Percentiles rank a stretch among this genome's conserved stretches.
phyloP scores from a whole-genome alignment of 352 stramenopile species.

The Phytophthora capsici region DNA sequence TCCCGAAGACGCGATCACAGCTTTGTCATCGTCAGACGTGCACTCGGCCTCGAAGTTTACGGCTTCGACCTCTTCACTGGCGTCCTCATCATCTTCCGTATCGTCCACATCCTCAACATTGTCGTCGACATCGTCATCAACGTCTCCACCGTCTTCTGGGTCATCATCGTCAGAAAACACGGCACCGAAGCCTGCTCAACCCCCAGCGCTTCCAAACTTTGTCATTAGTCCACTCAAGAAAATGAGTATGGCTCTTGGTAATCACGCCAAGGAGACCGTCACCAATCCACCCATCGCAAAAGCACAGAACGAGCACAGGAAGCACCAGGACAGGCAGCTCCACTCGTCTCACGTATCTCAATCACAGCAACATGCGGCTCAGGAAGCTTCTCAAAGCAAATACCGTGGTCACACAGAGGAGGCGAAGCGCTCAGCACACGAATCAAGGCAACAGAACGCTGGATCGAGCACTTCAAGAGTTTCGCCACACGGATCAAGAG shows the following conservation, averaged over 20 bases:
- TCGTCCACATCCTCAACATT: constrained; percentile 29
- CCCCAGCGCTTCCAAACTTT: constrained; percentile 41
- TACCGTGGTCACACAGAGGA: constrained; percentile 43
- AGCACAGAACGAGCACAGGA: constrained; percentile 37
- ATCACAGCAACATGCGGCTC: constrained; percentile 21
- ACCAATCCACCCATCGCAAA: constrained; percentile 42
- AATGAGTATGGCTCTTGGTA: constrained; percentile 51
- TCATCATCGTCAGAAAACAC: constrained; percentile 8
- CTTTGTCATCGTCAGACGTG: constrained; percentile 29
- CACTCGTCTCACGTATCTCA: constrained; percentile 30
- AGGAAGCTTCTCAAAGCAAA: constrained; percentile 32
- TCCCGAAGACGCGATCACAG: constrained; percentile 44
- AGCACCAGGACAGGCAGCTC: constrained; percentile 31
- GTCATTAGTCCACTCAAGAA: constrained; percentile 66
- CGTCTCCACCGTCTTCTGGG: constrained; percentile 17
- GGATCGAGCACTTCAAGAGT: constrained; percentile 19
- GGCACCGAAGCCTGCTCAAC: constrained; percentile 29
- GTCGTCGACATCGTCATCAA: constrained; percentile 26
- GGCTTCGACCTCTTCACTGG: constrained; percentile 31
- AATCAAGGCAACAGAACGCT: constrained; percentile 30
- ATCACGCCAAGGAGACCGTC: constrained; percentile 54
- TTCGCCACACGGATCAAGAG: constrained; percentile 27
- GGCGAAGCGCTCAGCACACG: constrained; percentile 43
- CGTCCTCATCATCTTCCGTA: constrained; percentile 35
- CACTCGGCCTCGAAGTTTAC: constrained; percentile 35